phyloP scores from a whole-genome alignment of 129 eudicot genomes.

The Solidago caesia region DNA sequence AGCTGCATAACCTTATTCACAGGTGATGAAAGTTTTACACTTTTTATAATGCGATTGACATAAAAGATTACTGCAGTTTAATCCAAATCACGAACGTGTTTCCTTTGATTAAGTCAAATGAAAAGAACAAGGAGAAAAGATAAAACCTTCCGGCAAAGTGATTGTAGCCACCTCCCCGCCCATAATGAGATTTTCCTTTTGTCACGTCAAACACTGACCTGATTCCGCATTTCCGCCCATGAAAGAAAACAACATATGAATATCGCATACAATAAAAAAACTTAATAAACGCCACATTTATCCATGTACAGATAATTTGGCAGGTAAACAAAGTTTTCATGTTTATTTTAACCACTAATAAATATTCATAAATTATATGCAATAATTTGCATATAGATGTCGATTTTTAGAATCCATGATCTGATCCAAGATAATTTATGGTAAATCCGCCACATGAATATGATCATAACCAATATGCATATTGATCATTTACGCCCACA shows the following conservation, averaged over 20 bases:
- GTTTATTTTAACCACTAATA: constrained; percentile 2
- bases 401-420: too few species aligned
- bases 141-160: constrained; percentile 89
- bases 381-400: too few species aligned
- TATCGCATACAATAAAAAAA: neutral
- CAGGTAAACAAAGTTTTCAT: constrained; percentile 18
- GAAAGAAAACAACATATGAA: neutral
- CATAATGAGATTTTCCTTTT: constrained; percentile 88
- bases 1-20: too few species aligned
- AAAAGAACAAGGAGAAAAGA: neutral
- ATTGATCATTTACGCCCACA: too few species aligned
- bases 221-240: constrained; percentile 9
- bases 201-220: constrained; percentile 96
- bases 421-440: too few species aligned
- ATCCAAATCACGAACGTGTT: neutral
- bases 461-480: too few species aligned
- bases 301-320: neutral
- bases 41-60: too few species aligned
- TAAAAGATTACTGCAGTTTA: too few species aligned
- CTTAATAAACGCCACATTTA: neutral
- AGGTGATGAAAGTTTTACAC: too few species aligned
- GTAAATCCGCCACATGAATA: too few species aligned
- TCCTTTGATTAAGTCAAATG: neutral
- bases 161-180: constrained; percentile 83
- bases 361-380: too few species aligned